phyloP scores from a whole-genome alignment of 805 yeast species.

The Priceomyces carsonii region DNA sequence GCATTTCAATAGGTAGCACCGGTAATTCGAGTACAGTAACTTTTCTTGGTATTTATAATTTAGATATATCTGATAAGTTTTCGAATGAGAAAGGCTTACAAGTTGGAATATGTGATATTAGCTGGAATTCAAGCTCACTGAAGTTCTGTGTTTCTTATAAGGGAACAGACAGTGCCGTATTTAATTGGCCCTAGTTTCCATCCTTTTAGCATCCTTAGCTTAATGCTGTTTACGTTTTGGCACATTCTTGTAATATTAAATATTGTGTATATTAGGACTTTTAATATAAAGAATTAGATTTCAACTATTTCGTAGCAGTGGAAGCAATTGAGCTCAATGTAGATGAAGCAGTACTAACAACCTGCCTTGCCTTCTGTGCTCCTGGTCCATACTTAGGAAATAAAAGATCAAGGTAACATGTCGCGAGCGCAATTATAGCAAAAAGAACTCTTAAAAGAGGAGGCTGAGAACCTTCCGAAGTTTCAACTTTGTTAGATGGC shows the following conservation, averaged over 20 bases:
- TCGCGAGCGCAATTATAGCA: slow-evolving; percentile 47
- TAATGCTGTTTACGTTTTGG: too few relatives aligned
- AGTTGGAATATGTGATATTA: slow-evolving; percentile 38
- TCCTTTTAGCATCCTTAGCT: too few relatives aligned
- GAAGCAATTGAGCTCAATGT: slow-evolving; percentile 15
- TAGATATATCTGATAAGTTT: slow-evolving; percentile 11
- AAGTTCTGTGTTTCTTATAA: slow-evolving; percentile 33
- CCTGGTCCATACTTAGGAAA: slow-evolving; percentile 44
- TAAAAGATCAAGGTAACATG: slow-evolving; percentile 56
- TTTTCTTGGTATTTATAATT: slow-evolving; percentile 23
- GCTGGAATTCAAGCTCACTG: slow-evolving; percentile 33
- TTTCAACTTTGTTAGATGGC: slow-evolving; percentile 32
- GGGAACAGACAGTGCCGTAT: slow-evolving; percentile 32
- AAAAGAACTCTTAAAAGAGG: slow-evolving; percentile 47
- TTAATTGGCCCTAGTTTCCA: slow-evolving; percentile 15
- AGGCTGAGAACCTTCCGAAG: slow-evolving; percentile 33
- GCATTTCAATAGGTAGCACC: slow-evolving; percentile 14
- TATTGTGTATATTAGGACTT: too few relatives aligned
- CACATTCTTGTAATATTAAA: too few relatives aligned
- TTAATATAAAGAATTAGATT: too few relatives aligned
- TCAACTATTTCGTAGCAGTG: slow-evolving; percentile 5
- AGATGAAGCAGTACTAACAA: slow-evolving; percentile 21
- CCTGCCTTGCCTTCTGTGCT: slow-evolving; percentile 21
- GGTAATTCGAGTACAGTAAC: slow-evolving; percentile 2
- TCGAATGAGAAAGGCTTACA: slow-evolving; percentile 10